These are phyloP conservation scores for Selaginella moellendorffii DNA, from an alignment of 75 land plant genomes.

Conservation along the genomic window DNA sequence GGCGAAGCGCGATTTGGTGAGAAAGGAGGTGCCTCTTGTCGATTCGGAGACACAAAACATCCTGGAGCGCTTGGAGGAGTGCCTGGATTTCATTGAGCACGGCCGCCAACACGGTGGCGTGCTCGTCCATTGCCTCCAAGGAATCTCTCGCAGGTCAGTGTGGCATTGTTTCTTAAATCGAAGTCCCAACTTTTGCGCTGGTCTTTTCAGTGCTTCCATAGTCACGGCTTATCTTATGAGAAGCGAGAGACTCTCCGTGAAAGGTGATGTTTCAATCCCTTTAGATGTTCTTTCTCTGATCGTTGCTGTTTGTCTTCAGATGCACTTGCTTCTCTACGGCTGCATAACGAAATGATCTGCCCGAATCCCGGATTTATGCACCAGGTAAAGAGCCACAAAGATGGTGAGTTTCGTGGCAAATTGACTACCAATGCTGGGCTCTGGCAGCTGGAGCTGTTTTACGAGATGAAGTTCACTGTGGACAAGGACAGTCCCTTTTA, in stretches of 20 bases:
- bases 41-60: conserved; percentile 73
- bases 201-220: conserved; percentile 89
- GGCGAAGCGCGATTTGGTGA: conserved; percentile 27
- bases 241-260: conserved; percentile 51
- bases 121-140: conserved; percentile 92
- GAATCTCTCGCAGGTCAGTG: conserved; percentile 82
- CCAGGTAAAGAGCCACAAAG: conserved; percentile 39
- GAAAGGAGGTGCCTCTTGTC: conserved; percentile 69
- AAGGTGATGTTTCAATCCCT: conserved; percentile 41
- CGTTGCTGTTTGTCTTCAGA: conserved; percentile 31
- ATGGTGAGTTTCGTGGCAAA: background rate
- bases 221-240: conserved; percentile 90
- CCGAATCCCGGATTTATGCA: conserved; percentile 96
- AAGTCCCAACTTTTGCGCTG: background rate
- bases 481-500: conserved; percentile 51
- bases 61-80: conserved; percentile 73
- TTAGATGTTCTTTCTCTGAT: background rate
- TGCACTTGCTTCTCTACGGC: conserved; percentile 62
- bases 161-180: background rate
- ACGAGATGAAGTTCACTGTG: conserved; percentile 81
- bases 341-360: conserved; percentile 43
- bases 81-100: conserved; percentile 71
- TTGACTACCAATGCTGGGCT: background rate
- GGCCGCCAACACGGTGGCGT: conserved; percentile 53
- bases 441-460: conserved; percentile 83